phyloP scores from a whole-genome alignment of 345 rosid species.

The Laguncularia racemosa region DNA sequence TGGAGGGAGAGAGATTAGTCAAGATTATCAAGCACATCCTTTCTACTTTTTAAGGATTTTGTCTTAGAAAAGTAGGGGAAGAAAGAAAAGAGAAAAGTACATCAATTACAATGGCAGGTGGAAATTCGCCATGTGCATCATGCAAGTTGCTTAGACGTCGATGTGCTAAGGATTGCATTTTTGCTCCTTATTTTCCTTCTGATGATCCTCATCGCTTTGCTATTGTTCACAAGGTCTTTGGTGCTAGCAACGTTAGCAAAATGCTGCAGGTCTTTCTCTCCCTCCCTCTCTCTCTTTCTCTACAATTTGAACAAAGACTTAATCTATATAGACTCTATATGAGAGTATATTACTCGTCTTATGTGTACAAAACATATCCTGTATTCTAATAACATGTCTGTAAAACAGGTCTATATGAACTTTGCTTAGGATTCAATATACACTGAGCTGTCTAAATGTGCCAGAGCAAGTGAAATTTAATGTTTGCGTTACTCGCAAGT shows the following conservation, averaged over 20 bases:
- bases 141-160: conserved; percentile 25
- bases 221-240: conserved; percentile 24
- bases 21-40: too few species aligned
- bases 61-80: neutral
- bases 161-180: conserved; percentile 21
- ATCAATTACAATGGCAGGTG: neutral
- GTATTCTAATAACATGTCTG: too few species aligned
- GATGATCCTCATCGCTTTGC: conserved; percentile 23
- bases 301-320: neutral
- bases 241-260: conserved; percentile 24
- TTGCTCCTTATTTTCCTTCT: conserved; percentile 21
- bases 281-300: neutral
- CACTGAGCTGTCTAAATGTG: too few species aligned
- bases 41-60: too few species aligned
- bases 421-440: too few species aligned
- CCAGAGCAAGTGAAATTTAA: too few species aligned
- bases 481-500: too few species aligned
- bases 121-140: conserved; percentile 21
- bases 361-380: neutral
- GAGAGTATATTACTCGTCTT: neutral
- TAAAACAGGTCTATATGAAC: too few species aligned
- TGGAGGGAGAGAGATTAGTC: too few species aligned
- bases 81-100: neutral
- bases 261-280: conserved; percentile 17
- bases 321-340: too few species aligned